Base-by-base conservation (phyloP, 1,284 basidiomycete genomes). In the Tilletia indica region DNA sequence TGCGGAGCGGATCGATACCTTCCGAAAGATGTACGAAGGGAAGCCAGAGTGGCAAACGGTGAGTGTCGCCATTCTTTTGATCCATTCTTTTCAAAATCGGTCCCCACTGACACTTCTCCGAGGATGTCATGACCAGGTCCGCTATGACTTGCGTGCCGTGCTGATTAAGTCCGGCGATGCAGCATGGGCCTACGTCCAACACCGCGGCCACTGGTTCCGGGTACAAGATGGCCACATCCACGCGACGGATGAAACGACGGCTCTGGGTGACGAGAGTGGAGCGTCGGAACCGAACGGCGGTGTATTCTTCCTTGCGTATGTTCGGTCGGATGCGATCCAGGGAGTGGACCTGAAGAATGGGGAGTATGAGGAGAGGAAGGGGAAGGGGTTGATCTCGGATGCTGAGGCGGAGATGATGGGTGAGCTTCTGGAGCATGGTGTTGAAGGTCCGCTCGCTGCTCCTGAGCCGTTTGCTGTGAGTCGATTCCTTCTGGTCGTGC, bases 11-110 rank as follows among this genome's bases (percentile, higher is more conserved):
- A 63, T 63, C 19, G 25, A 63, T 5, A 16, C 4, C 5, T 63
- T 63, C 36, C 16, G 58, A 38, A 8, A 63, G 12, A 11, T 8
- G 36, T 63, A 63, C 34, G 58, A 63, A 38, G 58, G 58, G 21
- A 63, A 63, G 58, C 25, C 58, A 11, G 58, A 63, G 58, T 63
- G 58, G 58, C 58, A 63, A 36, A 63, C 21, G 25, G 58, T 63
- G 58, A 63, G 58, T 31, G 14, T 19, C 4, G 14, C n/a, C n/a
- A 2, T 19, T 16, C 51, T 54, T 19, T 8, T 54, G 2, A 1
- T 48, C n/a, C 47, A 1, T 48, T 48, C 2, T 31, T 0, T 2
- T 31, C 25, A 2, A 31, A 31, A 2, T 31, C 25, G 25, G 25
- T 31, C 25, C 25, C 25, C 2, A 2, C 25, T 31, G 25, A 31